Conservation (phyloP, 208 protist species). For the Trypanosoma brucei region DNA sequence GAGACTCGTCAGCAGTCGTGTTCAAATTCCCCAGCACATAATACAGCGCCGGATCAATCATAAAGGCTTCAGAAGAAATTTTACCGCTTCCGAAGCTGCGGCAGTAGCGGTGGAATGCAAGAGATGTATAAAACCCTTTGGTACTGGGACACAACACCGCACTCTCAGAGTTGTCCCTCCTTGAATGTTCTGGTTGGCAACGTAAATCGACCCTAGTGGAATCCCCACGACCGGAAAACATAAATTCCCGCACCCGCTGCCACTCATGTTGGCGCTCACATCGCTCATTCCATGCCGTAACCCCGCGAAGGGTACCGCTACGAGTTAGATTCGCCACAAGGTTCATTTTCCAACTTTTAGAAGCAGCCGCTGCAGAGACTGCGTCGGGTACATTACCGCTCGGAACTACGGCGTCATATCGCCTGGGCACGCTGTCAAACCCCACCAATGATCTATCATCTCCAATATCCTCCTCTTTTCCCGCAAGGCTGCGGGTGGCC, state of each 20-base stretch:
- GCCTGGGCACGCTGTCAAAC: not conserved
- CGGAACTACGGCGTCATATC: slow-evolving; percentile 10
- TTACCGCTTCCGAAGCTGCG: slow-evolving; percentile 14
- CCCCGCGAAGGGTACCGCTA: slow-evolving; percentile 2
- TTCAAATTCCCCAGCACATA: slow-evolving; percentile 15
- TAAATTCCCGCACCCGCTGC: not conserved
- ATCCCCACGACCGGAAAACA: not conserved
- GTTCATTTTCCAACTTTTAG: slow-evolving; percentile 15
- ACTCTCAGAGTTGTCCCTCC: not conserved
- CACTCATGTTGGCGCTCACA: slow-evolving; percentile 6
- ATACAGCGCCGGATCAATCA: slow-evolving; percentile 19
- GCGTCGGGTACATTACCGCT: not conserved
- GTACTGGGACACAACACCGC: not conserved
- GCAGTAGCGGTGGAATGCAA: slow-evolving; percentile 17
- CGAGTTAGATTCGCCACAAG: not conserved
- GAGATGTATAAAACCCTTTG: not conserved
- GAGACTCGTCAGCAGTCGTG: slow-evolving; percentile 1
- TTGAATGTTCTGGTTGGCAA: not conserved
- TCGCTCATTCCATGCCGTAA: slow-evolving; percentile 6
- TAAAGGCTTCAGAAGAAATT: slow-evolving; percentile 5
- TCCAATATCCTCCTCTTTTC: not conserved
- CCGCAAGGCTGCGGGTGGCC: not conserved
- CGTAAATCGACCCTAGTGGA: not conserved
- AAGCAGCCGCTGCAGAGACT: not conserved
- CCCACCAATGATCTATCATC: not conserved